Evolutionary conservation across 805 yeast genomes (phyloP).

Genomic region (Pachysolen tannophilus): DNA sequence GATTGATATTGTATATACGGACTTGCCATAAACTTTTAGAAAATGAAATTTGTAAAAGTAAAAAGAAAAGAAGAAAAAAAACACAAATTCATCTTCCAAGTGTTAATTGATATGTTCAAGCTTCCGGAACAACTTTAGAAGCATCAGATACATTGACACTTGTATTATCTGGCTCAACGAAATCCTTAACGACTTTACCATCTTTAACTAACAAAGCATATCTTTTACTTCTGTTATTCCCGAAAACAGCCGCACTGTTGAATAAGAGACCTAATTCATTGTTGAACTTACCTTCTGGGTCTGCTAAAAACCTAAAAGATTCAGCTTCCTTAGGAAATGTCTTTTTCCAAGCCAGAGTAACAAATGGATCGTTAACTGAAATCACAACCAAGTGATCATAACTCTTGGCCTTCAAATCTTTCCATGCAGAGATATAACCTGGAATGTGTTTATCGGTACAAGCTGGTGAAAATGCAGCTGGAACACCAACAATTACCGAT

Average conservation of each 20-base stretch:
- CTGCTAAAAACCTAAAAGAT: slow-evolving; percentile 56
- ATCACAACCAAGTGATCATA: slow-evolving; percentile 53
- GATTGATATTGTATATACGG: no score
- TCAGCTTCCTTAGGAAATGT: slow-evolving; percentile 21
- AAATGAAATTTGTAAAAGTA: no score
- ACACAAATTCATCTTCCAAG: neutral
- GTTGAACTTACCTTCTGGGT: slow-evolving; percentile 70
- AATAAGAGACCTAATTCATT: slow-evolving; percentile 56
- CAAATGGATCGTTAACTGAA: slow-evolving; percentile 84
- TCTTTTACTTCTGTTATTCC: slow-evolving; percentile 67
- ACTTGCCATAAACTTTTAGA: no score
- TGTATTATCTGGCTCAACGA: slow-evolving; percentile 76
- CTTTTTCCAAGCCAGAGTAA: slow-evolving; percentile 73
- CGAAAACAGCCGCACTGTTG: slow-evolving; percentile 73
- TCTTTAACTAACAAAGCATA: slow-evolving; percentile 70
- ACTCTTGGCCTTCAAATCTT: slow-evolving; percentile 59
- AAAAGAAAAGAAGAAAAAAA: no score
- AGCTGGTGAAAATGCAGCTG: slow-evolving; percentile 78
- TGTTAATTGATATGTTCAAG: slow-evolving; percentile 1
- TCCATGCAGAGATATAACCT: slow-evolving; percentile 49
- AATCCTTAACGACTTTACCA: slow-evolving; percentile 58
- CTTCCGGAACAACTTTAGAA: slow-evolving; percentile 29
- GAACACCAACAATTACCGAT: slow-evolving; percentile 44
- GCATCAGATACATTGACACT: slow-evolving; percentile 52
- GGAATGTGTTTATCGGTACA: slow-evolving; percentile 71